A percentile compares a stretch with the other conserved stretches of the same genome.
Conservation (phyloP, 371 early-diverging fungal genomes). For the Circinella umbellata region DNA sequence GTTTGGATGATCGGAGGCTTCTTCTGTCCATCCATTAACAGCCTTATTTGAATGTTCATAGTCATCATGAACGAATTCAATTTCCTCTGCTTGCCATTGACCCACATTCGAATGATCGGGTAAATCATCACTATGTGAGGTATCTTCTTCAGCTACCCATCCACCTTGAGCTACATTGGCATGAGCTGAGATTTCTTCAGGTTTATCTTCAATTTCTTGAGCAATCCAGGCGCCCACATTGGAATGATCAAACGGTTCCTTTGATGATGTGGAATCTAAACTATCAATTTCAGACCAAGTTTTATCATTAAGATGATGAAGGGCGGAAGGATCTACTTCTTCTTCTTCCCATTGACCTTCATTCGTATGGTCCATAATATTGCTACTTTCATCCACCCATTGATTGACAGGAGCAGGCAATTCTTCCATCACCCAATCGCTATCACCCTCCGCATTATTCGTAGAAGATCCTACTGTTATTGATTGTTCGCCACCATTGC, state of each 20-base stretch:
- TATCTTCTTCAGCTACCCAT: conserved; percentile 8
- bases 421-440: conserved; percentile 16
- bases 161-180: not conserved
- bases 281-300: not conserved
- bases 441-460: not conserved
- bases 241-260: conserved; percentile 8
- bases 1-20: not conserved
- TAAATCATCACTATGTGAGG: not conserved
- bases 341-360: conserved; percentile 20
- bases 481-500: not conserved
- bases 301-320: not conserved
- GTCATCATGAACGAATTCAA: not conserved
- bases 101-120: conserved; percentile 15
- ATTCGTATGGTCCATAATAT: conserved; percentile 23
- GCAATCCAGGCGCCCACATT: conserved; percentile 7
- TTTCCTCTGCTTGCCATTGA: conserved; percentile 18
- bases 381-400: conserved; percentile 2
- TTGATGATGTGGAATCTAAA: not conserved
- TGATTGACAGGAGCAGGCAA: conserved; percentile 11
- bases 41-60: not conserved
- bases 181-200: conserved; percentile 3
- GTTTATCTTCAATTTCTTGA: conserved; percentile 14
- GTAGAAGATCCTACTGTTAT: not conserved
- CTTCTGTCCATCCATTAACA: not conserved
- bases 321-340: conserved; percentile 12